Conservation (phyloP, 805 yeast genomes). For the Grigorovia transvaalensis region DNA sequence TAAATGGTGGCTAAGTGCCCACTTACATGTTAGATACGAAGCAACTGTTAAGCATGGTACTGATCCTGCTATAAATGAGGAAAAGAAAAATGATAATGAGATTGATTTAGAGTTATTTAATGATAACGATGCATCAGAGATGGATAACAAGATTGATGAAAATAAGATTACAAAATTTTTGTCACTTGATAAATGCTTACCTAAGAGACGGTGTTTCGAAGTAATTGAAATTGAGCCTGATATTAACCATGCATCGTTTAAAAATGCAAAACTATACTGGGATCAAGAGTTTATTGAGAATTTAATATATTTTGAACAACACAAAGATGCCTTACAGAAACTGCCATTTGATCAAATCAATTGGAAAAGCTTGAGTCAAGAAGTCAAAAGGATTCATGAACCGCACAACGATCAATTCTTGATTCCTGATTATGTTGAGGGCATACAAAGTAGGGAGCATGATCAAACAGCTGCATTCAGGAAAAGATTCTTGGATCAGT, state of each 20-base stretch:
- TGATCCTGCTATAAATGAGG: not conserved
- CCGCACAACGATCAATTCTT: not conserved
- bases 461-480: slow-evolving; percentile 14
- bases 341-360: slow-evolving; percentile 1
- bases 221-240: slow-evolving; percentile 35
- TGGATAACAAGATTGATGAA: not conserved
- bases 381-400: not conserved
- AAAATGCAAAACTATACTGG: slow-evolving; percentile 17
- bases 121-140: slow-evolving; percentile 6
- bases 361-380: slow-evolving; percentile 2
- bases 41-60: slow-evolving; percentile 40
- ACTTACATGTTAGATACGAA: slow-evolving; percentile 64
- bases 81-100: slow-evolving; percentile 25
- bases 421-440: slow-evolving; percentile 11
- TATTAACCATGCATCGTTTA: slow-evolving; percentile 16
- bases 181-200: slow-evolving; percentile 80
- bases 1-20: slow-evolving; percentile 76
- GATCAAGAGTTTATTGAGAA: slow-evolving; percentile 31
- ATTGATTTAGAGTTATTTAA: slow-evolving; percentile 25
- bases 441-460: slow-evolving; percentile 13
- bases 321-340: not conserved
- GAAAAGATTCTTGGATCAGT: not conserved
- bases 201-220: slow-evolving; percentile 50
- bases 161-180: slow-evolving; percentile 40
- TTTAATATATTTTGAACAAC: slow-evolving; percentile 6